Conservation (phyloP, 2,329 filamentous ascomycete species). For the Bimuria novae-zelandiae region DNA sequence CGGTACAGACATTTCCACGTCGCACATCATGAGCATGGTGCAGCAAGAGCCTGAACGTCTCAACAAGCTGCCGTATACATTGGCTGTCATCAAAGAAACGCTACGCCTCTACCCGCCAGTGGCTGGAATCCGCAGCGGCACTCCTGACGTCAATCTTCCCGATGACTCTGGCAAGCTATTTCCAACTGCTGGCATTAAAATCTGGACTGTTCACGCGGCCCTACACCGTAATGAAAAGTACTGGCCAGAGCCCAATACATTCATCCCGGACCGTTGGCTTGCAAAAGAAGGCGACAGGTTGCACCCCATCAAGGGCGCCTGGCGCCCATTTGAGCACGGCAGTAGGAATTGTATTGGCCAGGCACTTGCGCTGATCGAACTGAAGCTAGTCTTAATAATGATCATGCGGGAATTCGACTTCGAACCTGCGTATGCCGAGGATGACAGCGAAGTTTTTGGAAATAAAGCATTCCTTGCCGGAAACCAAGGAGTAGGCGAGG, state of each 20-base stretch:
- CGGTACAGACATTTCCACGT: constrained; percentile 17
- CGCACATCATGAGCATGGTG: constrained; percentile 42
- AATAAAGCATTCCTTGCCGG: constrained; percentile 1
- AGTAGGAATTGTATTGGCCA: constrained; percentile 48
- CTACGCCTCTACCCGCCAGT: constrained; percentile 35
- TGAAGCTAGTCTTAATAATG: constrained; percentile 6
- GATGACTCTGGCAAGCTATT: constrained; percentile 5
- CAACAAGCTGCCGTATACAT: constrained; percentile 29
- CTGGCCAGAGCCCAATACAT: constrained; percentile 15
- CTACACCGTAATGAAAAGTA: constrained; percentile 18
- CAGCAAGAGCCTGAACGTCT: constrained; percentile 22
- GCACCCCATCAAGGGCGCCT: constrained; percentile 20
- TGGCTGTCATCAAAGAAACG: constrained; percentile 16
- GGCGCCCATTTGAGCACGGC: constrained; percentile 45
- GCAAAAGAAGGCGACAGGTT: constrained; percentile 12
- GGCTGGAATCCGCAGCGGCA: constrained; percentile 29
- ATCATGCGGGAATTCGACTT: constrained; percentile 3
- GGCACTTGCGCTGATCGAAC: constrained; percentile 9
- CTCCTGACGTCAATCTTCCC: neutral
- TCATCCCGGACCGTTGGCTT: constrained; percentile 22
- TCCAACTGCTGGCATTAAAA: constrained; percentile 12
- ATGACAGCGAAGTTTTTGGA: neutral
- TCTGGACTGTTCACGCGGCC: constrained; percentile 11
- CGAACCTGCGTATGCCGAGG: neutral
- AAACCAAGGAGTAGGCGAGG: constrained; percentile 1